A percentile compares a stretch with the other conserved stretches of the same genome.
Conservation (phyloP, 805 yeast species). For the Metschnikowia sp. region DNA sequence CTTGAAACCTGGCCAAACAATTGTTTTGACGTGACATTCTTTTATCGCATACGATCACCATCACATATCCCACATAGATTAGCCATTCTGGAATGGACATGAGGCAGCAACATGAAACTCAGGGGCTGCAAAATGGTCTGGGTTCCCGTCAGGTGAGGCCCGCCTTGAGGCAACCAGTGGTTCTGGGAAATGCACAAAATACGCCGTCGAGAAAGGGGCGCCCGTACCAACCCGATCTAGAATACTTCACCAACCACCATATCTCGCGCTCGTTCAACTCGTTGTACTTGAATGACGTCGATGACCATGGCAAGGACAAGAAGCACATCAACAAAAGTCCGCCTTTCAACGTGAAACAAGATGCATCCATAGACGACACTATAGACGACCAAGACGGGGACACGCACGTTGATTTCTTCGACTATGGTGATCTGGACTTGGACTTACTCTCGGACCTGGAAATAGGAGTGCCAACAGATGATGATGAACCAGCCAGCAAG, state of each 20-base stretch:
- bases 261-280: constrained; percentile 43
- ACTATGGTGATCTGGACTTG: constrained; percentile 15
- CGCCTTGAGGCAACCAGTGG: neutral
- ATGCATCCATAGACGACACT: constrained; percentile 20
- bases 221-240: constrained; percentile 19
- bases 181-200: neutral
- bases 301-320: constrained; percentile 19
- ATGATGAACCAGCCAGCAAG: neutral
- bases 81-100: neutral
- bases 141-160: neutral
- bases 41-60: neutral
- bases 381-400: constrained; percentile 4
- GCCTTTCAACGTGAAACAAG: constrained; percentile 38
- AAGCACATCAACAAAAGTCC: constrained; percentile 38
- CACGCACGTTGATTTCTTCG: constrained; percentile 15
- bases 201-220: constrained; percentile 5
- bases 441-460: constrained; percentile 11
- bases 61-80: neutral
- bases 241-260: constrained; percentile 37
- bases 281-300: constrained; percentile 37
- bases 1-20: neutral
- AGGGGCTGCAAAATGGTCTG: neutral
- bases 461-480: constrained; percentile 12
- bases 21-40: neutral
- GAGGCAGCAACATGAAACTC: neutral